Evolutionary conservation across 2,329 filamentous ascomycete genomes (phyloP).

Genomic region (Pseudogymnoascus sp.): DNA sequence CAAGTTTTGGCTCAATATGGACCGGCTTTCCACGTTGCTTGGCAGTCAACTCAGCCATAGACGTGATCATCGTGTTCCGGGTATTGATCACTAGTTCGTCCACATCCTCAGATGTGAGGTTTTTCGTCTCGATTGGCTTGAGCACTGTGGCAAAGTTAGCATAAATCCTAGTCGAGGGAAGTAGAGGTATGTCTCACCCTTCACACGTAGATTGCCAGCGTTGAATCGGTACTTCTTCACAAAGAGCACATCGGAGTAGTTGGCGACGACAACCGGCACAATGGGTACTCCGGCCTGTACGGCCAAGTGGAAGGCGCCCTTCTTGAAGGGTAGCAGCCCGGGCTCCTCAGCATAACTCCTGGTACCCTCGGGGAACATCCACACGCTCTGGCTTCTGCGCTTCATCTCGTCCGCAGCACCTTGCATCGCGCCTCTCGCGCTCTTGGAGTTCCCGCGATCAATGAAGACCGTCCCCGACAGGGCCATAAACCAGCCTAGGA

Average conservation of each 20-base stretch:
- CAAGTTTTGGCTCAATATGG: slow-evolving; percentile 14
- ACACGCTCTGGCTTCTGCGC: slow-evolving; percentile 64
- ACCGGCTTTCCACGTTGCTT: slow-evolving; percentile 39
- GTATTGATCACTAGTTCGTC: slow-evolving; percentile 63
- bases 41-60: slow-evolving; percentile 48
- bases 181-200: slow-evolving; percentile 44
- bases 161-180: slow-evolving; percentile 10
- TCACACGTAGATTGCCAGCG: slow-evolving; percentile 64
- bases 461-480: slow-evolving; percentile 90
- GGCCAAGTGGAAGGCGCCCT: slow-evolving; percentile 94
- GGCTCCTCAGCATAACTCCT: slow-evolving; percentile 80
- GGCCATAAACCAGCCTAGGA: slow-evolving; percentile 91
- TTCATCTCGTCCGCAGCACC: slow-evolving; percentile 76
- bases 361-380: slow-evolving; percentile 88
- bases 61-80: slow-evolving; percentile 67
- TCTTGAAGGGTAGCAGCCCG: slow-evolving; percentile 89
- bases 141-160: slow-evolving; percentile 49
- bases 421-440: slow-evolving; percentile 77
- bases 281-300: slow-evolving; percentile 91
- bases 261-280: slow-evolving; percentile 74
- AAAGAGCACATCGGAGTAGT: slow-evolving; percentile 68
- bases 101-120: slow-evolving; percentile 68
- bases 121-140: slow-evolving; percentile 69
- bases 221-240: slow-evolving; percentile 58
- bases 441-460: slow-evolving; percentile 76